Conservation (phyloP, 805 yeast species). For the Candida ascalaphidarum region DNA sequence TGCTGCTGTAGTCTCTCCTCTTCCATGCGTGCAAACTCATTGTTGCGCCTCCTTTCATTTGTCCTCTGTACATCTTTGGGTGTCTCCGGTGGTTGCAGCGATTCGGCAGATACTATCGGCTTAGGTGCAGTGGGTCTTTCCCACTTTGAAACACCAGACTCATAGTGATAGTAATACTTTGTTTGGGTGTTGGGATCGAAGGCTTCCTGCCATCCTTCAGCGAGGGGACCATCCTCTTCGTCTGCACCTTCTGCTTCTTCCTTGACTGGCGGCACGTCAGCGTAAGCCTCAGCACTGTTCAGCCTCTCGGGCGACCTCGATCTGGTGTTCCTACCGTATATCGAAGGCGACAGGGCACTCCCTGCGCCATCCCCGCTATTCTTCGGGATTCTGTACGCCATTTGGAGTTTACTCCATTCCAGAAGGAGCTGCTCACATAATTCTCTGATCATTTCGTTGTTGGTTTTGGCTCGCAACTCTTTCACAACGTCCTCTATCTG, state of each 20-base stretch:
- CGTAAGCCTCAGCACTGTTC: conserved; percentile 11
- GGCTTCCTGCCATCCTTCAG: conserved; percentile 62
- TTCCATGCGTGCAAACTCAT: conserved; percentile 19
- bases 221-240: conserved; percentile 28
- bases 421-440: conserved; percentile 40
- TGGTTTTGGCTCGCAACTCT: conserved; percentile 21
- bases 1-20: conserved; percentile 24
- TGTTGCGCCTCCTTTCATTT: conserved; percentile 2
- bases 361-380: conserved; percentile 11
- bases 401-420: conserved; percentile 66
- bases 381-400: conserved; percentile 84
- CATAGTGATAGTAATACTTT: conserved; percentile 48
- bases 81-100: conserved; percentile 1
- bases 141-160: conserved; percentile 46
- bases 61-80: neutral
- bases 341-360: conserved; percentile 1
- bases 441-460: conserved; percentile 16
- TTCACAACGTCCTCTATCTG: conserved; percentile 60
- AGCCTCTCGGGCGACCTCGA: conserved; percentile 5
- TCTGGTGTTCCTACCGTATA: conserved; percentile 12
- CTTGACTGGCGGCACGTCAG: conserved; percentile 2
- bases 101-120: conserved; percentile 9
- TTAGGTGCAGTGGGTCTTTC: conserved; percentile 39
- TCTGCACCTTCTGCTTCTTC: conserved; percentile 10
- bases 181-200: conserved; percentile 35